Conservation (phyloP, 805 yeast genomes). For the Yarrowia osloensis region DNA sequence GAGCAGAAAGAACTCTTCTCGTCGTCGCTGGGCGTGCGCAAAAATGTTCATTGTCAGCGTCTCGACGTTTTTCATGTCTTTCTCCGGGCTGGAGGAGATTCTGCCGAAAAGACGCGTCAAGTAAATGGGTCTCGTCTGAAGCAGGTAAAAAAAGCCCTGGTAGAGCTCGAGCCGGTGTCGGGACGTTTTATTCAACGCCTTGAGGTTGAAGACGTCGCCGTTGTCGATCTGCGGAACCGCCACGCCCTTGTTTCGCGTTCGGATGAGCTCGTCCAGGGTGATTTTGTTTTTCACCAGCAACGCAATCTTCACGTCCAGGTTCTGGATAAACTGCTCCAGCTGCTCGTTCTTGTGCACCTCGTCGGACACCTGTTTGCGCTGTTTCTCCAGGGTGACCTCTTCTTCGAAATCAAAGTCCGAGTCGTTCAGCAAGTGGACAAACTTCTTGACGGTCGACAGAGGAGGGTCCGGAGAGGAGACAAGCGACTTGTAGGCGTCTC, state of each 20-base stretch:
- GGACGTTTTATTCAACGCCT: slow-evolving; percentile 45
- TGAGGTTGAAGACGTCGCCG: slow-evolving; percentile 44
- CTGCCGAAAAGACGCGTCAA: slow-evolving; percentile 56
- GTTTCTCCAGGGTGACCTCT: slow-evolving; percentile 66
- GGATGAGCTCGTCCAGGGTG: slow-evolving; percentile 66
- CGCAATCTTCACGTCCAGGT: slow-evolving; percentile 75
- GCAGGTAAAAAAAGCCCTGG: slow-evolving; percentile 74
- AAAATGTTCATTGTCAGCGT: slow-evolving; percentile 42
- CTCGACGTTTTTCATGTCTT: slow-evolving; percentile 42
- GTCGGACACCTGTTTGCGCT: slow-evolving; percentile 67
- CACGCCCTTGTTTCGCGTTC: slow-evolving; percentile 46
- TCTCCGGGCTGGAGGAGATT: slow-evolving; percentile 40
- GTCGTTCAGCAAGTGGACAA: slow-evolving; percentile 72
- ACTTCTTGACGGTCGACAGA: slow-evolving; percentile 69
- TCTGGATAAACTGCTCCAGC: slow-evolving; percentile 71
- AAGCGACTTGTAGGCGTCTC: slow-evolving; percentile 71
- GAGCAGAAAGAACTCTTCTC: slow-evolving; percentile 72
- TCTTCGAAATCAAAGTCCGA: slow-evolving; percentile 73
- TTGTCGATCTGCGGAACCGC: slow-evolving; percentile 36
- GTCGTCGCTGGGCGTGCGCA: slow-evolving; percentile 47
- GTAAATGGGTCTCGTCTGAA: slow-evolving; percentile 82
- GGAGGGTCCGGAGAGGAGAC: slow-evolving; percentile 76
- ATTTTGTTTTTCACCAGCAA: slow-evolving; percentile 77
- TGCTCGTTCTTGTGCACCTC: slow-evolving; percentile 70
- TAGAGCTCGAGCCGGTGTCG: slow-evolving; percentile 60